These are phyloP conservation scores for Metschnikowia continentalis DNA, from an alignment of 805 yeast species.

Conservation along the genomic window DNA sequence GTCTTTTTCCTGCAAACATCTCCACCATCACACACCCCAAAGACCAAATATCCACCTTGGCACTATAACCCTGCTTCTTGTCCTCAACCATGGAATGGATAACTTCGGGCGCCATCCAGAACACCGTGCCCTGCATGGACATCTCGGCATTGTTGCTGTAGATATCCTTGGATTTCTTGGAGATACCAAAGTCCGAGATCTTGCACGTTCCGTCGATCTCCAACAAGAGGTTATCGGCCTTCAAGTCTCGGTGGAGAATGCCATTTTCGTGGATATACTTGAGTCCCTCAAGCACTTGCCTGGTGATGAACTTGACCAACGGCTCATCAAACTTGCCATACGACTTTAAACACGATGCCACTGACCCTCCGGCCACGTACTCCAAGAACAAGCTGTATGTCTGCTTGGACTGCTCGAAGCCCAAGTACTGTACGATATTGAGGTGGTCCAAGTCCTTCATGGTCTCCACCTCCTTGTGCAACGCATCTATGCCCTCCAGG, in stretches of 20 bases:
- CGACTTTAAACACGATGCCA: slow-evolving; percentile 76
- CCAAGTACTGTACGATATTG: slow-evolving; percentile 93
- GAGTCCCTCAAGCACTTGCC: slow-evolving; percentile 79
- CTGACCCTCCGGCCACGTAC: slow-evolving; percentile 97
- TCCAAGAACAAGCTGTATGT: slow-evolving; percentile 86
- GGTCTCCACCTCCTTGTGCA: slow-evolving; percentile 87
- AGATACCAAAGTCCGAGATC: slow-evolving; percentile 94
- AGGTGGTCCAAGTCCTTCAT: slow-evolving; percentile 90
- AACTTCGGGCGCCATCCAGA: slow-evolving; percentile 99
- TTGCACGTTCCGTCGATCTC: slow-evolving; percentile 93
- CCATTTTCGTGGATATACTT: slow-evolving; percentile 85
- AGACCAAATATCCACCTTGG: slow-evolving; percentile 98
- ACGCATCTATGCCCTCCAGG: slow-evolving; percentile 70
- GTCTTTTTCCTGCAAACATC: slow-evolving; percentile 96
- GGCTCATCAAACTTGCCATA: slow-evolving; percentile 84
- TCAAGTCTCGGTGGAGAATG: slow-evolving; percentile 88
- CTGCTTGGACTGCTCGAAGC: slow-evolving; percentile 74
- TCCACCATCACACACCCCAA: slow-evolving; percentile 95
- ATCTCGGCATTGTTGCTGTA: slow-evolving; percentile 89
- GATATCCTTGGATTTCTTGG: slow-evolving; percentile 70
- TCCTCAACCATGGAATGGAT: slow-evolving; percentile 75
- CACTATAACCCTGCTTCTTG: slow-evolving; percentile 87
- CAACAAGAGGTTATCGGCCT: slow-evolving; percentile 84
- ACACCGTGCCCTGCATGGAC: slow-evolving; percentile 98
- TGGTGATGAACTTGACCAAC: slow-evolving; percentile 65